Evolutionary conservation across 148 eudicot species (phyloP).

Genomic region (Diospyros lotus): DNA sequence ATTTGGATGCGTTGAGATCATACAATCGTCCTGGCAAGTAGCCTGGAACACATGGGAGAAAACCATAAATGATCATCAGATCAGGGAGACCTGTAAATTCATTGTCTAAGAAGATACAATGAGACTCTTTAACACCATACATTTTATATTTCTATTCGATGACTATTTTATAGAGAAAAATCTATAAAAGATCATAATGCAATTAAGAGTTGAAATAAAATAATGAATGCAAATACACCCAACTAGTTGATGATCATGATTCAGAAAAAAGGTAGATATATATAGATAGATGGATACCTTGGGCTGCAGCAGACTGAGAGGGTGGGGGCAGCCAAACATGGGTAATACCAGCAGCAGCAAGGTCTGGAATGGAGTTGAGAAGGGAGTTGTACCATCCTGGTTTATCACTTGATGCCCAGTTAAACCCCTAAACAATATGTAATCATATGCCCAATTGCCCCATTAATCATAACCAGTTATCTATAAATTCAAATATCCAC

Average conservation of each 20-base stretch:
- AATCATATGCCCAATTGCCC: not conserved
- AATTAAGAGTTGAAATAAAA: too few species aligned
- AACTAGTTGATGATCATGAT: too few species aligned
- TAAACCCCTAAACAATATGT: constrained; percentile 46
- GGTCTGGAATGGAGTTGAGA: constrained; percentile 29
- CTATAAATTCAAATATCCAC: too few species aligned
- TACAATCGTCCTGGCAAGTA: constrained; percentile 70
- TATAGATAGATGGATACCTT: constrained; percentile 34
- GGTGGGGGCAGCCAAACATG: constrained; percentile 90
- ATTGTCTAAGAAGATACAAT: too few species aligned
- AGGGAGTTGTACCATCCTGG: constrained; percentile 63
- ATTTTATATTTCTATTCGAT: too few species aligned
- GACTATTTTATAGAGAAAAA: too few species aligned
- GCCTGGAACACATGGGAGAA: constrained; percentile 24
- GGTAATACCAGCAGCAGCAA: constrained; percentile 58
- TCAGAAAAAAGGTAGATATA: too few species aligned
- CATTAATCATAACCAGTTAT: too few species aligned
- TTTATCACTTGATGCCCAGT: constrained; percentile 64
- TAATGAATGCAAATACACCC: too few species aligned
- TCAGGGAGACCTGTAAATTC: too few species aligned
- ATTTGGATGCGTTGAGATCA: constrained; percentile 61
- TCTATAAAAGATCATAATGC: too few species aligned
- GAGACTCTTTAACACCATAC: too few species aligned
- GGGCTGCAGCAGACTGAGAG: constrained; percentile 56
- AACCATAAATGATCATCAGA: not conserved